These are phyloP conservation scores for Taphrina pruni DNA, from an alignment of 1,139 yeast species.

Conservation along the genomic window DNA sequence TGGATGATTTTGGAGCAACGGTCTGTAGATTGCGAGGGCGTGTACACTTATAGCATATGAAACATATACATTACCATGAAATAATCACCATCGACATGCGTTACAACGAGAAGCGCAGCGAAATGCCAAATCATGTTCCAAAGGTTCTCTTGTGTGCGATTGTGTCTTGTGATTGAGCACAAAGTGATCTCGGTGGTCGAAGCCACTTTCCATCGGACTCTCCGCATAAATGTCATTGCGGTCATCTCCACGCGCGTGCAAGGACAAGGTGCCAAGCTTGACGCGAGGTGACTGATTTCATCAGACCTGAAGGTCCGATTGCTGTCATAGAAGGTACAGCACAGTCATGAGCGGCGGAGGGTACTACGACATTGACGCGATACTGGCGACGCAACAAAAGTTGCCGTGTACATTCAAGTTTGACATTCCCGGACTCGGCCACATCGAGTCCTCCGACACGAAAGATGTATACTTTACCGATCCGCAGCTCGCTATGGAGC, in stretches of 20 bases:
- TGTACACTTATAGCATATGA: background rate
- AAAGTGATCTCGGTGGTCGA: background rate
- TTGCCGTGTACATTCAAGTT: constrained; percentile 43
- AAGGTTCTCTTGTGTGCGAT: too few relatives aligned
- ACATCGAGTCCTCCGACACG: constrained; percentile 39
- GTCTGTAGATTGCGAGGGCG: background rate
- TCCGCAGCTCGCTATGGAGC: too few relatives aligned
- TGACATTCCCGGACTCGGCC: constrained; percentile 44
- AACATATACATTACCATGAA: too few relatives aligned
- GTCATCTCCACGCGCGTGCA: too few relatives aligned
- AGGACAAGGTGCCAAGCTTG: too few relatives aligned
- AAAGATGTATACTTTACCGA: background rate
- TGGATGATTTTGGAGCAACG: background rate
- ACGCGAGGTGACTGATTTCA: too few relatives aligned
- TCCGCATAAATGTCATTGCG: background rate
- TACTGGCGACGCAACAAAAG: constrained; percentile 42
- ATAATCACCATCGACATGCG: too few relatives aligned
- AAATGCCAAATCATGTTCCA: too few relatives aligned
- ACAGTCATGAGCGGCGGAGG: constrained; percentile 18
- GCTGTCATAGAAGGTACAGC: background rate
- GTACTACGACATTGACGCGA: constrained; percentile 42
- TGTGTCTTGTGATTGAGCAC: too few relatives aligned
- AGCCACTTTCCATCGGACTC: background rate
- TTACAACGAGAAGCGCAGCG: too few relatives aligned
- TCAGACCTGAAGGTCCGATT: background rate